Evolutionary conservation across 1,139 yeast species (phyloP).

Genomic region (Meyerozyma smithsonii): DNA sequence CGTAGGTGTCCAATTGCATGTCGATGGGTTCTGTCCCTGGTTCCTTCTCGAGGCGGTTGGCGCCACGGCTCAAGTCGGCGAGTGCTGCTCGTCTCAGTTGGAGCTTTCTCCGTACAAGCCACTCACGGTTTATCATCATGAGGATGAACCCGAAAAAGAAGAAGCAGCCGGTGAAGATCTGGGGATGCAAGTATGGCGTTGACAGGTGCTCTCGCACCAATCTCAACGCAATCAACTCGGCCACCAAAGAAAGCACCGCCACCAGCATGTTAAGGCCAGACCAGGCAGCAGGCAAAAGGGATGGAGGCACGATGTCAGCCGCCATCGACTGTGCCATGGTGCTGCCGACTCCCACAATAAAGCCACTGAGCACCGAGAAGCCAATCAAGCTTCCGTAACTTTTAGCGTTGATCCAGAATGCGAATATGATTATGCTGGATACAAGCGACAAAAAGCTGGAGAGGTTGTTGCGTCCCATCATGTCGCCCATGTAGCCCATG

Average conservation of each 20-base stretch:
- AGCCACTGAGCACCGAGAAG: slow-evolving; percentile 51
- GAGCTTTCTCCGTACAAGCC: slow-evolving; percentile 25
- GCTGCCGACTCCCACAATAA: slow-evolving; percentile 59
- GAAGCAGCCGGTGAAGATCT: slow-evolving; percentile 1
- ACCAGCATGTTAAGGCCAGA: slow-evolving; percentile 48
- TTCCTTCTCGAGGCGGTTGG: slow-evolving; percentile 7
- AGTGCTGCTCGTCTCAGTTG: not conserved
- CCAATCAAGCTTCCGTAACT: slow-evolving; percentile 48
- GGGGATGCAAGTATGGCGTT: not conserved
- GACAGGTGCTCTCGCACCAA: not conserved
- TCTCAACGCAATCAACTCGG: slow-evolving; percentile 13
- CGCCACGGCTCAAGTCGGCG: slow-evolving; percentile 2
- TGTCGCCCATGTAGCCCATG: slow-evolving; percentile 56
- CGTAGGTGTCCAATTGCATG: slow-evolving; percentile 12
- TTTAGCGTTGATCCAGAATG: slow-evolving; percentile 54
- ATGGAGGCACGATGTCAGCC: slow-evolving; percentile 43
- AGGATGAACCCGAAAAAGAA: not conserved
- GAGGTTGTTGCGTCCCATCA: slow-evolving; percentile 52
- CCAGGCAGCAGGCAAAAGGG: slow-evolving; percentile 56
- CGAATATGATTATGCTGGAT: slow-evolving; percentile 34
- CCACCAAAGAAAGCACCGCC: slow-evolving; percentile 39
- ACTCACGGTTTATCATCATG: slow-evolving; percentile 27
- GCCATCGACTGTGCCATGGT: slow-evolving; percentile 58
- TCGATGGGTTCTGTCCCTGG: slow-evolving; percentile 7
- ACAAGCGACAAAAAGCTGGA: slow-evolving; percentile 30